Evolutionary conservation across 331 rosid genomes (phyloP).

Genomic region (Cydonia oblonga): DNA sequence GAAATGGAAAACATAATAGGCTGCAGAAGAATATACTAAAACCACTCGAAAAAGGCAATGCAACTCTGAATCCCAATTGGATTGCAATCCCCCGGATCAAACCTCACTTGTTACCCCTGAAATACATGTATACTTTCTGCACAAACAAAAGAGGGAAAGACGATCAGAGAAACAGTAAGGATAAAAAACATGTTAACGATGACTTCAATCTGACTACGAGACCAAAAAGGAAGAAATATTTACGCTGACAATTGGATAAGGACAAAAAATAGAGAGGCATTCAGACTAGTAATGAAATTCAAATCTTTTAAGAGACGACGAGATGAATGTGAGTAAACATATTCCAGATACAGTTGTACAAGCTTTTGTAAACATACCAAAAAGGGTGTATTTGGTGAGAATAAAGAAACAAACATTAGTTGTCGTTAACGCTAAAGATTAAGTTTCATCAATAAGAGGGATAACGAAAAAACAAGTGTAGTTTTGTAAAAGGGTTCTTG

Average conservation of each 20-base stretch:
- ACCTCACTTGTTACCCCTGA: slow-evolving; percentile 81
- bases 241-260: neutral
- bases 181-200: neutral
- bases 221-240: neutral
- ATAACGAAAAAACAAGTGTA: no score
- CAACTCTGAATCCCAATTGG: slow-evolving; percentile 9
- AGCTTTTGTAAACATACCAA: neutral
- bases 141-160: slow-evolving; percentile 12
- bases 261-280: neutral
- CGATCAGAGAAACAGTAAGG: neutral
- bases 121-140: slow-evolving; percentile 90
- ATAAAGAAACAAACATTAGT: neutral
- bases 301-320: neutral
- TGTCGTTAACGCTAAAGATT: neutral
- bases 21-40: slow-evolving; percentile 20
- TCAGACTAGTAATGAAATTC: neutral
- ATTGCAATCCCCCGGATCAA: slow-evolving; percentile 11
- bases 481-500: no score
- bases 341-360: neutral
- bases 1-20: neutral
- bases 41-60: slow-evolving; percentile 20
- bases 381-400: neutral
- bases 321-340: neutral
- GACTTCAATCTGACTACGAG: neutral
- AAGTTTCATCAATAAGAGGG: neutral